Percentiles rank a stretch among this genome's conserved stretches.
Evolutionary conservation across 805 yeast genomes (phyloP).

Genomic region (Wickerhamiella domercqiae): DNA sequence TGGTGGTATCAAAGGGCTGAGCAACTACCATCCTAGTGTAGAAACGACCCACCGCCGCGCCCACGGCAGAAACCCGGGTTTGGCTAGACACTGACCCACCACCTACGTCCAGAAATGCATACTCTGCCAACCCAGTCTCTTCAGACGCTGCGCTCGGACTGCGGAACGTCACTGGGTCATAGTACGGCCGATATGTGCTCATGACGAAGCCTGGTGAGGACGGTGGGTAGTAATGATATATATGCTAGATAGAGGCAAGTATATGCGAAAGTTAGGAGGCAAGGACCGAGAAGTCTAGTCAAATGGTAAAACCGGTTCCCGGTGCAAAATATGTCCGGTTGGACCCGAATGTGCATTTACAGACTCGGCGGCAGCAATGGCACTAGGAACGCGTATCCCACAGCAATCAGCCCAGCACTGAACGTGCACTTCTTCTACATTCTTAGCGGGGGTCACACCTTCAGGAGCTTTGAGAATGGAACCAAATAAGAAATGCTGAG

Average conservation of each 20-base stretch:
- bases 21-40: constrained; percentile 55
- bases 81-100: constrained; percentile 19
- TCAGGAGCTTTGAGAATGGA: constrained; percentile 53
- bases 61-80: constrained; percentile 43
- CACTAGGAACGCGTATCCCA: constrained; percentile 92
- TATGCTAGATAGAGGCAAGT: too few relatives aligned
- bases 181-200: constrained; percentile 1
- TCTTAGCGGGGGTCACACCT: constrained; percentile 33
- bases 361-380: constrained; percentile 77
- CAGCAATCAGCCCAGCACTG: constrained; percentile 91
- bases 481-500: constrained; percentile 90
- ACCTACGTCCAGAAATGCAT: constrained; percentile 19
- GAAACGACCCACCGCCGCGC: constrained; percentile 46
- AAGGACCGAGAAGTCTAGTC: too few relatives aligned
- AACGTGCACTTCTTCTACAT: constrained; percentile 24
- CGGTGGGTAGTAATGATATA: too few relatives aligned
- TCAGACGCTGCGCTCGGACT: not conserved
- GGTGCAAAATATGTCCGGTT: too few relatives aligned
- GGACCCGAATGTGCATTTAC: too few relatives aligned
- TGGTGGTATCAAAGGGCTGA: constrained; percentile 80
- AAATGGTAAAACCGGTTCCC: too few relatives aligned
- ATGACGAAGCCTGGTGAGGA: too few relatives aligned
- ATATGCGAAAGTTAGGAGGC: too few relatives aligned
- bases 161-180: constrained; percentile 1
- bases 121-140: constrained; percentile 6